Conservation (phyloP, 306 rosid genomes). For the Crotalaria pallida region DNA sequence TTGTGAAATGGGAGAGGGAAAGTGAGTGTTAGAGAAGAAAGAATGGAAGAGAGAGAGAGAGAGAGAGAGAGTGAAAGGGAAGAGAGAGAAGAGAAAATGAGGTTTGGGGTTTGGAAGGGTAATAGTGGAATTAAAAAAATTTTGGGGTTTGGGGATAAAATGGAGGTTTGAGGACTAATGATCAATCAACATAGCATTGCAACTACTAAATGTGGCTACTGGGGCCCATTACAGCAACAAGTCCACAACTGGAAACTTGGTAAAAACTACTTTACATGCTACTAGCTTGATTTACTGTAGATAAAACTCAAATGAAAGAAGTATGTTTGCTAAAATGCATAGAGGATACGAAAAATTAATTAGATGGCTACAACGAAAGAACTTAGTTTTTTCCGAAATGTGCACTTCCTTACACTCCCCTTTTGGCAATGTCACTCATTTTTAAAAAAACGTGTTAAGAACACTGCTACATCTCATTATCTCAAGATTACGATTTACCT, state of each 20-base stretch:
- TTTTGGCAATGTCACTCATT: conserved; percentile 29
- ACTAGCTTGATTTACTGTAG: neutral
- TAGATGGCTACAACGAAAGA: neutral
- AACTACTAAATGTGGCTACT: neutral
- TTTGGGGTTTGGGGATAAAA: no score
- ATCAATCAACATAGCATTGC: no score
- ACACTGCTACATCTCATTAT: neutral
- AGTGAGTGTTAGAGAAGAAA: no score
- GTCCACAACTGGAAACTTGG: neutral
- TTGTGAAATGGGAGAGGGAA: no score
- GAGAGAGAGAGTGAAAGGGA: no score
- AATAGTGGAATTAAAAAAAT: no score
- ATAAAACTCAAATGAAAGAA: neutral
- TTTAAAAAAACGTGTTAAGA: conserved; percentile 8
- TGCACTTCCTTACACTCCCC: conserved; percentile 36
- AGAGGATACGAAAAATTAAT: neutral
- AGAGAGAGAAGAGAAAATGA: no score
- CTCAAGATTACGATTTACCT: neutral
- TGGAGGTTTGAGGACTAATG: no score
- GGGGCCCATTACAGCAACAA: neutral
- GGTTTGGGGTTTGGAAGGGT: no score
- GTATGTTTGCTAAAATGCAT: neutral
- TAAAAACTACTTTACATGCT: neutral
- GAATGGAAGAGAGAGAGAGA: no score
- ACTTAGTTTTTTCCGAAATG: conserved; percentile 40